These are phyloP conservation scores for Ustilago hordei DNA, from an alignment of 1,284 basidiomycete species.

Conservation along the genomic window DNA sequence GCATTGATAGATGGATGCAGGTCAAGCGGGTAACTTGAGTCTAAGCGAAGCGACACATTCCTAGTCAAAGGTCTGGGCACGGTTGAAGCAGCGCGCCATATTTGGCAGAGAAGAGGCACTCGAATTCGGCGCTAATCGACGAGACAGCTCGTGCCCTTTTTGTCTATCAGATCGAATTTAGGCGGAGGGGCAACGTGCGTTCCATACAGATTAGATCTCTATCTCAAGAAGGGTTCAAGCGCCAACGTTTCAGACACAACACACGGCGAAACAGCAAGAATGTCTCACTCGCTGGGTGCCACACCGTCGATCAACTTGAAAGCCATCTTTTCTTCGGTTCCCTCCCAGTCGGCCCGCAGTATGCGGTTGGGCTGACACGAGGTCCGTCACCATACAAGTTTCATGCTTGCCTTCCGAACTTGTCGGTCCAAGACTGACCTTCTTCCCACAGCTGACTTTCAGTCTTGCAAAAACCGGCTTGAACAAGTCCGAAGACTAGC, in stretches of 20 bases:
- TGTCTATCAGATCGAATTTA: neutral
- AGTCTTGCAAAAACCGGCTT: neutral
- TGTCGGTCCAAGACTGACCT: neutral
- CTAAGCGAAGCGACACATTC: conserved; percentile 8
- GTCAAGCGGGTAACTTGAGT: neutral
- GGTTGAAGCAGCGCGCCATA: neutral
- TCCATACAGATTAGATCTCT: neutral
- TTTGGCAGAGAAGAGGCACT: neutral
- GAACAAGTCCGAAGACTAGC: neutral
- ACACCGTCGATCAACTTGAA: conserved; percentile 1
- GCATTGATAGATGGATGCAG: neutral
- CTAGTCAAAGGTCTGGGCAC: conserved; percentile 4
- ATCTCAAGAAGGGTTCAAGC: conserved; percentile 1
- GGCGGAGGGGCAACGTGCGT: conserved; percentile 2
- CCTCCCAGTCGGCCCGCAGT: neutral
- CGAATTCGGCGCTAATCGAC: conserved; percentile 10
- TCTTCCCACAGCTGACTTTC: neutral
- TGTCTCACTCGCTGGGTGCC: neutral
- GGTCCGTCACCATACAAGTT: neutral
- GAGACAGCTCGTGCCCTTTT: neutral
- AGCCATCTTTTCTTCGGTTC: conserved; percentile 1
- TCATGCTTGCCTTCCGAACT: neutral
- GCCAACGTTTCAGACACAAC: neutral
- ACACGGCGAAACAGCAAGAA: neutral
- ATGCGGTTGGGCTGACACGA: neutral